phyloP scores from a whole-genome alignment of 2,329 filamentous ascomycete species.

The Clonostachys rosea region DNA sequence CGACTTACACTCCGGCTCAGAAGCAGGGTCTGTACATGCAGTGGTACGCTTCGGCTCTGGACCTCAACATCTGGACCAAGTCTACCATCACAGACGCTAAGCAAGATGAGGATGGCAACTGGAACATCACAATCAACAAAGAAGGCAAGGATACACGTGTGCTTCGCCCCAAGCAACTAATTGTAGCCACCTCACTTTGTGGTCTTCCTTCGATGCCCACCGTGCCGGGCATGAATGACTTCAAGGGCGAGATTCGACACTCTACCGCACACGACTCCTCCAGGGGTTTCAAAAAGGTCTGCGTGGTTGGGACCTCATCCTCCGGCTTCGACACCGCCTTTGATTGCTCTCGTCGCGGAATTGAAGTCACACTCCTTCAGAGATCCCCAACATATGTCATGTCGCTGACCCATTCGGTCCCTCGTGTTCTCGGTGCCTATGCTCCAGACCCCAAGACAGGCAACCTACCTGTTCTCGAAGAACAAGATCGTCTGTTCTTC shows the following conservation, averaged over 20 bases:
- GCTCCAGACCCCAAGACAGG: conserved; percentile 12
- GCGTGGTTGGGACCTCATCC: conserved; percentile 66
- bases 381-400: conserved; percentile 32
- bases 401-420: conserved; percentile 18
- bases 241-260: conserved; percentile 58
- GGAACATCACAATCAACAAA: conserved; percentile 42
- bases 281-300: conserved; percentile 47
- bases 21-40: conserved; percentile 68
- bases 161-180: conserved; percentile 56
- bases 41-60: conserved; percentile 57
- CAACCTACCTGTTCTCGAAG: conserved; percentile 47
- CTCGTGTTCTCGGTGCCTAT: conserved; percentile 16
- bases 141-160: conserved; percentile 19
- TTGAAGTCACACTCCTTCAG: conserved; percentile 65
- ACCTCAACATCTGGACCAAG: conserved; percentile 62
- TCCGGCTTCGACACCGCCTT: conserved; percentile 66
- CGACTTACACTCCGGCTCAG: conserved; percentile 69
- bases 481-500: conserved; percentile 42
- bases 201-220: conserved; percentile 59
- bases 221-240: conserved; percentile 51
- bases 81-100: too few relatives aligned
- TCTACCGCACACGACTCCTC: conserved; percentile 57
- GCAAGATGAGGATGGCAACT: conserved; percentile 33
- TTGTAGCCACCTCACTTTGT: conserved; percentile 65
- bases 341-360: conserved; percentile 62